Base-by-base conservation (phyloP, 352 stramenopile species). In the Pythium aristosporum region DNA sequence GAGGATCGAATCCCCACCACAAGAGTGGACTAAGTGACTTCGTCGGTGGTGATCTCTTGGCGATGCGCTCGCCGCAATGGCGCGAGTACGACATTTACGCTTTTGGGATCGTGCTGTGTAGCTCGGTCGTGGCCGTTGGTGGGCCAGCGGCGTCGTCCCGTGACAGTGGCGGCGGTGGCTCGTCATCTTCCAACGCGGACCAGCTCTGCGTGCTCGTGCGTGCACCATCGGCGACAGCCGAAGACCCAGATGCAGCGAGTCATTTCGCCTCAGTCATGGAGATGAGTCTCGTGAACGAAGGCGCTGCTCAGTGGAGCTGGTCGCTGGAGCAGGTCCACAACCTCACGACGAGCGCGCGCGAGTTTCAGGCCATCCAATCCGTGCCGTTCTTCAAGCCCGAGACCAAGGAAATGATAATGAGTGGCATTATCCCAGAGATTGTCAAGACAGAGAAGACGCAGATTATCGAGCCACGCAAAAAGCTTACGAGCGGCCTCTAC, bases 301-400 rank as follows among this genome's bases (percentile, higher is more conserved):
- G 72, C 0, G 72, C 67, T 1, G 20, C 71, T 3, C 79, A 76
- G 28, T 92, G 83, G 83, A 70, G 65, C 51, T 92, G 83, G 83
- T 71, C 75, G 3, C 67, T 91, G 3, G 77, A 87, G 32, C 73
- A 88, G 61, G 79, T 89, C 10, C 76, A 91, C 65, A 92, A 89
- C 57, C 78, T 81, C 47, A 89, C 76, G 28, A 92, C 83, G 11
- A 91, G 79, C 49, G 81, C 83, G 2, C 77, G 85, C n/a, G 85
- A 94, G 68, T 94, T 83, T 56, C 85, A 94, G 50, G 85, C 85
- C 21, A 80, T 91, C 34, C 80, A 87, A 48, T 79, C 85, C 1
- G 71, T 92, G 16, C 61, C 63, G 8, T 85, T 85, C 51, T 78
- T 90, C 23, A 65, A 74, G 4, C 62, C 68, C 4, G 75, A 84